Base-by-base conservation (phyloP, 2,329 filamentous ascomycete species). In the Leptographium radiaticola region DNA sequence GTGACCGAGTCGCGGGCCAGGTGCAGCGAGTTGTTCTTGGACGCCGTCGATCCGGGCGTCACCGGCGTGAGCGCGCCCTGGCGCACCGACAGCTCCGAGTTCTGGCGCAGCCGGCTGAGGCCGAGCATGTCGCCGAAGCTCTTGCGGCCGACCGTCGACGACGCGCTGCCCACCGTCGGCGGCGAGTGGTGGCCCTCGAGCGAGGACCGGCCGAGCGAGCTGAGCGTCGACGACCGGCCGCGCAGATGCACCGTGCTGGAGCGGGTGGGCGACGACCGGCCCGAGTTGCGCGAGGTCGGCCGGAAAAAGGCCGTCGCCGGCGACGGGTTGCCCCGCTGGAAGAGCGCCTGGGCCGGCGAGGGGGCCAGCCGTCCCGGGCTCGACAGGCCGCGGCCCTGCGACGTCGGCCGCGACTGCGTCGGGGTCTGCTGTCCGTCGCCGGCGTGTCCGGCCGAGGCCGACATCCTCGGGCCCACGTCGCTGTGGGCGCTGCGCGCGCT, bases 41-140 rank as follows among this genome's bases (percentile, higher is more conserved):
- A 93, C 0, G 76, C 73, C 52, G 72, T 79, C 25, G 84, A 83
- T 10, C 76, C 81, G 18, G 89, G 87, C 2, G 84, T 89, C 12
- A 76, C 79, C 25, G 82, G 77, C 10, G 81, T 83, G 52, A 83
- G 68, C n/a, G 83, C 83, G 15, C 83, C 84, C 63, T 87, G 78
- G 31, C 39, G 51, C 31, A 75, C 77, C 49, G 76, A 76, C 43
- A 79, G 77, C 49, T 95, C 89, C 1, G 87, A 87, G 61, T 88
- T 87, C 62, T 94, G 87, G 49, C 91, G 80, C 56, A 95, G 76
- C 58, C 90, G 81, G 58, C 81, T 78, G 20, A 96, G 71, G 15
- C 81, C 84, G 62, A 98, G 83, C 20, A 97, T 73, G 60, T 95
- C 93, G 52, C 90, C 89, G 62, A 98, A 89, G 68, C 91, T 97